Conservation (phyloP, 768 basidiomycete genomes). For the Lactarius sp. region DNA sequence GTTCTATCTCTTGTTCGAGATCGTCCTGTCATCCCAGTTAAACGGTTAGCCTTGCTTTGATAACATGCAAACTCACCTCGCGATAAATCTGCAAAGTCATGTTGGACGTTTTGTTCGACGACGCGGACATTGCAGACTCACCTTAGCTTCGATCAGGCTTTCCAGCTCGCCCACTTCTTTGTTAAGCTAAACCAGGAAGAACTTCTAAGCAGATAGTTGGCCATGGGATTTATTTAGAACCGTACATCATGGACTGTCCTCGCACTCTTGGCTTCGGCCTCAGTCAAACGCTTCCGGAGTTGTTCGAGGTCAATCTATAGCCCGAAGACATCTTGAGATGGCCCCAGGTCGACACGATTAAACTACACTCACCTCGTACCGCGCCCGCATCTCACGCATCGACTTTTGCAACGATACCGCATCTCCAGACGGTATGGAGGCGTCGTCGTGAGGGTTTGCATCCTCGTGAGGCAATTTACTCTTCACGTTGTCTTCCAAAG, state of each 20-base stretch:
- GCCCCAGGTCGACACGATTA: background rate
- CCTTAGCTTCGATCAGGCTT: constrained; percentile 90
- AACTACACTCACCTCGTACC: constrained; percentile 44
- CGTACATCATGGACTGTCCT: constrained; percentile 63
- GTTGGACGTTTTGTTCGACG: background rate
- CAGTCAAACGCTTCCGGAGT: constrained; percentile 60
- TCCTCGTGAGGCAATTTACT: constrained; percentile 52
- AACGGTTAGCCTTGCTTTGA: no score
- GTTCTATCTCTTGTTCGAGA: constrained; percentile 79
- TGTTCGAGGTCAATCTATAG: constrained; percentile 62
- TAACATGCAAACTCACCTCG: constrained; percentile 46
- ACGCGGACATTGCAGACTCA: constrained; percentile 31
- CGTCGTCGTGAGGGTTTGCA: constrained; percentile 32
- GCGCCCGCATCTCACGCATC: constrained; percentile 45
- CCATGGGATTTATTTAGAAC: constrained; percentile 13
- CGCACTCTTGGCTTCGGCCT: constrained; percentile 71
- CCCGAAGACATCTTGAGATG: background rate
- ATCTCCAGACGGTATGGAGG: constrained; percentile 30
- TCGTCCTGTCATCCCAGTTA: constrained; percentile 54
- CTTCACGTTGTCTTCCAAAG: constrained; percentile 73
- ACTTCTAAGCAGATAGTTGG: constrained; percentile 5
- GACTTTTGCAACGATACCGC: constrained; percentile 39
- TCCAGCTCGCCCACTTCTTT: constrained; percentile 93
- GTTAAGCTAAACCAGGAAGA: constrained; percentile 52
- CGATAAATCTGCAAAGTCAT: constrained; percentile 62